Evolutionary conservation across 805 yeast species (phyloP).

Genomic region (Hanseniaspora valbyensis): DNA sequence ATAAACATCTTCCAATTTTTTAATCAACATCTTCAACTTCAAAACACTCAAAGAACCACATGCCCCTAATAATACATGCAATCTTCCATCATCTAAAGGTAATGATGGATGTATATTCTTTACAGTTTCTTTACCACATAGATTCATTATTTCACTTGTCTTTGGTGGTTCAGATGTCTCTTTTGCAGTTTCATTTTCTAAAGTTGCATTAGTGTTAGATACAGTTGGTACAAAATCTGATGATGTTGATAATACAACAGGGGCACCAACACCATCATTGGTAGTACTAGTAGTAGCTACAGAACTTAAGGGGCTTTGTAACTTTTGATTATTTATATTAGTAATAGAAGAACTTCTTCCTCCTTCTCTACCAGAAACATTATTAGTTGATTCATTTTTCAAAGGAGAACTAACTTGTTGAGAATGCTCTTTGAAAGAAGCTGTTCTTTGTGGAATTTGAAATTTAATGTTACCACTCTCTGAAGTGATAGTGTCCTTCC

Average conservation of each 20-base stretch:
- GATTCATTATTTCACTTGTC: slow-evolving; percentile 19
- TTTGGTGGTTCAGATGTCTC: slow-evolving; percentile 20
- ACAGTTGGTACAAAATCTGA: too few relatives aligned
- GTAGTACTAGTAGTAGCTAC: too few relatives aligned
- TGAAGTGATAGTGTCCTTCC: not conserved
- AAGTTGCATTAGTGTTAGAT: too few relatives aligned
- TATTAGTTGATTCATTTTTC: too few relatives aligned
- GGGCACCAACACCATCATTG: too few relatives aligned
- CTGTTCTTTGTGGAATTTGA: not conserved
- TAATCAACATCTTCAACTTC: slow-evolving; percentile 67
- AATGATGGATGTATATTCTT: slow-evolving; percentile 49
- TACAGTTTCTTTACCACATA: slow-evolving; percentile 31
- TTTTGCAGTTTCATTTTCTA: not conserved
- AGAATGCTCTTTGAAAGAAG: not conserved
- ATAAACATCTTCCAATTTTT: slow-evolving; percentile 68
- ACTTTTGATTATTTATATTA: too few relatives aligned
- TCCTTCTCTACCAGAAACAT: too few relatives aligned
- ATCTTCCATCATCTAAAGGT: slow-evolving; percentile 75
- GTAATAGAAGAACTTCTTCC: too few relatives aligned
- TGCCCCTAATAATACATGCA: slow-evolving; percentile 75
- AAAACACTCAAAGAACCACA: slow-evolving; percentile 82
- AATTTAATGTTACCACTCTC: slow-evolving; percentile 1
- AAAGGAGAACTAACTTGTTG: too few relatives aligned
- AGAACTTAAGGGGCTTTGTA: too few relatives aligned
- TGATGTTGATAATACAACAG: too few relatives aligned